phyloP scores from a whole-genome alignment of 1,139 yeast species.

The Hemisphaericaspora xylanilytica region DNA sequence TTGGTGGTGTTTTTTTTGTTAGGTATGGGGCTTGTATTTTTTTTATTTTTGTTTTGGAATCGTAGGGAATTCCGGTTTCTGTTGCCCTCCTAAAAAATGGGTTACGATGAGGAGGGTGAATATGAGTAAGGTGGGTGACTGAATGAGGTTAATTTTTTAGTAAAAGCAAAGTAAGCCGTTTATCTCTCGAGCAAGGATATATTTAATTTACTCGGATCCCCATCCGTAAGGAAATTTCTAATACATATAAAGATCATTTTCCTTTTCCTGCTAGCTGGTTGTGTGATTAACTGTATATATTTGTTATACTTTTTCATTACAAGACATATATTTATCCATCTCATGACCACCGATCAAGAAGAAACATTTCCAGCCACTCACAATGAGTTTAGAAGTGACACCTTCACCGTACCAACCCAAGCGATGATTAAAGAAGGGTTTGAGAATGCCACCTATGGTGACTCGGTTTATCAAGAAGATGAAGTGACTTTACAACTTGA shows the following conservation, averaged over 20 bases:
- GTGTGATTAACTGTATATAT: neutral
- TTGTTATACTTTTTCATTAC: neutral
- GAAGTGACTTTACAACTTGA: constrained; percentile 65
- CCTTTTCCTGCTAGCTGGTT: neutral
- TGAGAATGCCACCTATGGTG: constrained; percentile 65
- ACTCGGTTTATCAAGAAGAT: constrained; percentile 87
- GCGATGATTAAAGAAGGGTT: constrained; percentile 50
- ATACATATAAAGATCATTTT: no score
- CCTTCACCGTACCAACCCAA: constrained; percentile 87
- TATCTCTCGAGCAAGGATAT: no score
- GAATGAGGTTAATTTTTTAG: no score
- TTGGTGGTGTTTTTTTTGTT: no score
- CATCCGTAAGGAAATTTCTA: neutral
- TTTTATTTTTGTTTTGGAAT: neutral
- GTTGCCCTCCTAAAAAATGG: neutral
- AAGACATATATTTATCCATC: neutral
- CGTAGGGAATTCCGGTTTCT: neutral
- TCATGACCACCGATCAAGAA: constrained; percentile 24
- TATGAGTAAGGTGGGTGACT: no score
- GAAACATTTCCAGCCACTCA: constrained; percentile 27
- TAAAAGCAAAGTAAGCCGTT: no score
- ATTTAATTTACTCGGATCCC: no score
- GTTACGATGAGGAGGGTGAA: neutral
- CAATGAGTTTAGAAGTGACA: constrained; percentile 78
- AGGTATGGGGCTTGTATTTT: no score